Evolutionary conservation across 768 basidiomycete genomes (phyloP).

Genomic region (Strobilomyces dryophilus): DNA sequence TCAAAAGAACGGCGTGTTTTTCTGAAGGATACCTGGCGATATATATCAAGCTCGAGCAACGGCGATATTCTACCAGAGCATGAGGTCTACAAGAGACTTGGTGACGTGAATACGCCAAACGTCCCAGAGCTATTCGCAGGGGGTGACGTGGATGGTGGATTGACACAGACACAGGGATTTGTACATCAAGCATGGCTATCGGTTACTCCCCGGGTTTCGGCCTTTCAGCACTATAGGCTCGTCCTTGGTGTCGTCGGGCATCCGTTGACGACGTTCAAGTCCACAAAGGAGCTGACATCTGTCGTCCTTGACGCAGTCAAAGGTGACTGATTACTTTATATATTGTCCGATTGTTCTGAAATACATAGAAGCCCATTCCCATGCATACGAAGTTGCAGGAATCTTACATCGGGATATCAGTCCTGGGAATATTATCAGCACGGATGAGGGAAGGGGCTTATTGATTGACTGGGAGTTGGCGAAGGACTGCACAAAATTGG

Average conservation of each 20-base stretch:
- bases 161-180: not conserved
- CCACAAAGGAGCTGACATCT: not conserved
- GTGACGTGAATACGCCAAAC: not conserved
- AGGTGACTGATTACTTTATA: not conserved
- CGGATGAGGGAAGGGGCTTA: constrained; percentile 7
- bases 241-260: not conserved
- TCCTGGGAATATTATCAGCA: constrained; percentile 21
- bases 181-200: not conserved
- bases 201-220: not conserved
- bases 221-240: constrained; percentile 1
- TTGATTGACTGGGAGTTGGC: constrained; percentile 28
- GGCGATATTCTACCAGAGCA: not conserved
- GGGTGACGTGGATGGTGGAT: not conserved
- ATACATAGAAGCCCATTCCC: constrained; percentile 17
- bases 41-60: not conserved
- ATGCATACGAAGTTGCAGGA: constrained; percentile 11
- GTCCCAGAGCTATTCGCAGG: not conserved
- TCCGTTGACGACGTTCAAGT: not conserved
- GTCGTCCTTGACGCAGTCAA: not conserved
- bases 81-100: not conserved
- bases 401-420: constrained; percentile 30
- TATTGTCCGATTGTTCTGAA: not conserved
- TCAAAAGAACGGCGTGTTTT: not conserved
- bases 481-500: not conserved
- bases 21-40: constrained; percentile 7